phyloP scores from a whole-genome alignment of 2,329 filamentous ascomycete genomes.

The Fusarium foetens region DNA sequence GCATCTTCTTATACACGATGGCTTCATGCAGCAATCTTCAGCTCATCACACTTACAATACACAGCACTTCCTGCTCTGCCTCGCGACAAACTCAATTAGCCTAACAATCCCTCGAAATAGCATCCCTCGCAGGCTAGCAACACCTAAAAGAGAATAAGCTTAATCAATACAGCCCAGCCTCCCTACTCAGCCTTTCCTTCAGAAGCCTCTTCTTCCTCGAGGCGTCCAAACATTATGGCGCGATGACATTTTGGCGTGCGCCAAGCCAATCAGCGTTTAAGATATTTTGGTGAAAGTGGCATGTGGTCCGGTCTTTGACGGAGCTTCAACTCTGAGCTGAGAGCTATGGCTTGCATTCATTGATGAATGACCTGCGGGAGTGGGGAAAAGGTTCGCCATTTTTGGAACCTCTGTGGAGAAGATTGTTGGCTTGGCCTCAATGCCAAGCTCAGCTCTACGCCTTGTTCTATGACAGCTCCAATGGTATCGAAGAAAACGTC shows the following conservation, averaged over 20 bases:
- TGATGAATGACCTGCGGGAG: background rate
- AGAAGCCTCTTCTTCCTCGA: background rate
- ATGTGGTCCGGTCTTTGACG: background rate
- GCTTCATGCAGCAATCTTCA: background rate
- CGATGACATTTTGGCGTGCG: background rate
- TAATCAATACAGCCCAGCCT: background rate
- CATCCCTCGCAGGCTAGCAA: background rate
- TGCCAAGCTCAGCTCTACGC: background rate
- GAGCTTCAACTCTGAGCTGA: background rate
- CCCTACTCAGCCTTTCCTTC: background rate
- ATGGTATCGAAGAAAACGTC: fast-evolving
- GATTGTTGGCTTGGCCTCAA: background rate
- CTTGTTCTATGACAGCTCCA: background rate
- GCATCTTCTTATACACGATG: background rate
- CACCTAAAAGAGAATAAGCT: background rate
- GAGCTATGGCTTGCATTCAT: background rate
- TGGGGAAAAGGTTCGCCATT: background rate
- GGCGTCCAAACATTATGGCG: background rate
- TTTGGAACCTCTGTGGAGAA: background rate
- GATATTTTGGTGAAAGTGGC: background rate
- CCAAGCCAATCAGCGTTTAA: background rate
- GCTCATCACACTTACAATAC: background rate
- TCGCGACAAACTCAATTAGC: background rate
- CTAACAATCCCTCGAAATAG: background rate
- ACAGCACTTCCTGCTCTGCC: background rate